These are phyloP conservation scores for Pyrenophora teres DNA, from an alignment of 2,329 filamentous ascomycete species.

Conservation along the genomic window DNA sequence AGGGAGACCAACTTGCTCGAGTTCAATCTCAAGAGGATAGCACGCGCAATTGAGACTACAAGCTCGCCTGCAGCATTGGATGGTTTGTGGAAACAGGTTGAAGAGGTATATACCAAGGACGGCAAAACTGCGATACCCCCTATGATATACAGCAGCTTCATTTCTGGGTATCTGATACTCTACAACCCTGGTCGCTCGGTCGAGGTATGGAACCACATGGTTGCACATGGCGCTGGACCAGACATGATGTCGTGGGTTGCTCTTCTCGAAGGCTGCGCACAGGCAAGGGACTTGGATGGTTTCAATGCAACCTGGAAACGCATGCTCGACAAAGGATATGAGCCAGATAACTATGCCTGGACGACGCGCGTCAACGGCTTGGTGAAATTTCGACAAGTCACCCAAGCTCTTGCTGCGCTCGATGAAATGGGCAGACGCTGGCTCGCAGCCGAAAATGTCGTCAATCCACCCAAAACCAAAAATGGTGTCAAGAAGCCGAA, in stretches of 20 bases:
- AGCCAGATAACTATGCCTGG: slow-evolving; percentile 71
- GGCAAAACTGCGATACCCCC: slow-evolving; percentile 29
- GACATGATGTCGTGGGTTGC: slow-evolving; percentile 70
- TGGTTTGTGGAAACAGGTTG: slow-evolving; percentile 29
- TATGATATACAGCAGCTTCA: slow-evolving; percentile 52
- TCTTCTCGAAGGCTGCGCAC: slow-evolving; percentile 73
- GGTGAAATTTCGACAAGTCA: slow-evolving; percentile 59
- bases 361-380: slow-evolving; percentile 70
- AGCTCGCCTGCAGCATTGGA: slow-evolving; percentile 24
- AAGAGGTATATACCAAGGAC: slow-evolving; percentile 20
- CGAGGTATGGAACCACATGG: slow-evolving; percentile 63
- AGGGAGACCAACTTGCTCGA: slow-evolving; percentile 25
- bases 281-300: slow-evolving; percentile 61
- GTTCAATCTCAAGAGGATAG: slow-evolving; percentile 35
- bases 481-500: slow-evolving; percentile 16
- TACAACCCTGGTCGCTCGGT: slow-evolving; percentile 51
- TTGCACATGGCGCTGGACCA: slow-evolving; percentile 60
- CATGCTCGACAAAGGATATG: slow-evolving; percentile 61
- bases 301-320: slow-evolving; percentile 70
- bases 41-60: slow-evolving; percentile 26
- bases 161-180: slow-evolving; percentile 55
- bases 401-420: slow-evolving; percentile 66
- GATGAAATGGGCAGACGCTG: slow-evolving; percentile 69
- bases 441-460: slow-evolving; percentile 48
- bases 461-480: slow-evolving; percentile 15